Base-by-base conservation (phyloP, 176 grass and related monocot species). In the Dactylis glomerata region DNA sequence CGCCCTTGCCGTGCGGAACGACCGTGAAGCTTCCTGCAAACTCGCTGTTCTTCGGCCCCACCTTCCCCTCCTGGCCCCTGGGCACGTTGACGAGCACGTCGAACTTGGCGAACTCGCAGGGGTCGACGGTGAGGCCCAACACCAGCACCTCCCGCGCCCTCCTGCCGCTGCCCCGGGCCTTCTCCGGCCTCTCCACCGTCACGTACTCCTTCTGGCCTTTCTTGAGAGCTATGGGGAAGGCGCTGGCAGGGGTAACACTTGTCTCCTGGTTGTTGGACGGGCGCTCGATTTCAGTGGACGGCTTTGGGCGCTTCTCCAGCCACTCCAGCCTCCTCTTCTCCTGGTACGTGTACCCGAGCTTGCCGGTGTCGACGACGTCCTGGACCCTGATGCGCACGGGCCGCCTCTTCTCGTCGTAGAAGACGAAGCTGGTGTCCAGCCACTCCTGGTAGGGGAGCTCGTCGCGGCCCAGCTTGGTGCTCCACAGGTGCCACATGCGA, bases 401-500 rank as follows among this genome's bases (percentile, higher is more conserved):
- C 64, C 19, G 64, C 32, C 37, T 37, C 0, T 3, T 10, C 1
- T 20, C 64, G 4, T 68, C 64, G 8, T 38, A 68, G 64, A 68
- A 68, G 64, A 68, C 2, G 33, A 68, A 68, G 19, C 9, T 68
- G 6, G 87, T 46, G 70, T 84, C 64, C 17, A 76, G 51, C 78
- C 28, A 75, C 34, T 67, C 63, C 22, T 24, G 1, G 54, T 84
- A 75, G 27, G 38, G 62, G 49, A 71, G 36, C 38, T 22, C 10
- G 1, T 0, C 0, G 6, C 19, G 4, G 10, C 81, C 41, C 4
- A 84, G 79, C 36, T 15, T 19, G 74, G 66, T 84, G 62, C 1
- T 4, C 33, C 47, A 83, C 5, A 88, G 1, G 59, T 82, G 54
- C 86, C 86, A 88, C 61, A 88, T 22, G 9, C 80, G 86, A 59